phyloP scores from a whole-genome alignment of 176 grass and related monocot species.

The Areca catechu region DNA sequence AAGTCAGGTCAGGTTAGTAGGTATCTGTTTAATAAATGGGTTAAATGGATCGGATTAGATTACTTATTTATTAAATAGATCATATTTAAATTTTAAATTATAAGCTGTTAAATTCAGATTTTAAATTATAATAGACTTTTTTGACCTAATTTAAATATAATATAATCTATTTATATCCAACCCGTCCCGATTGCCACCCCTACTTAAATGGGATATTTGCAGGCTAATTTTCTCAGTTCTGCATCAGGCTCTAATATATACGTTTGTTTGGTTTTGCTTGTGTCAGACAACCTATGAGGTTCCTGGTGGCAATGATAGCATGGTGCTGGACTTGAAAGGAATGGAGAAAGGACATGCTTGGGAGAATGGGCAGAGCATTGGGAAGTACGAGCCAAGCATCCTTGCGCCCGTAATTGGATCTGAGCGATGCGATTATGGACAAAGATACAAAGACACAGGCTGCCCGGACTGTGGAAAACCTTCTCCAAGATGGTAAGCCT shows the following conservation, averaged over 20 bases:
- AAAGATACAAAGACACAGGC: not conserved
- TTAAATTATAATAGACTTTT: too few relatives aligned
- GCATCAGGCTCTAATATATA: not conserved
- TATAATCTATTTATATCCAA: too few relatives aligned
- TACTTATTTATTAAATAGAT: too few relatives aligned
- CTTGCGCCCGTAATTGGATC: not conserved
- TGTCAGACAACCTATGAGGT: not conserved
- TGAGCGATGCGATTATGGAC: not conserved
- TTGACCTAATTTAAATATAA: too few relatives aligned
- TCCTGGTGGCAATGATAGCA: not conserved
- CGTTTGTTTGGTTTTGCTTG: not conserved
- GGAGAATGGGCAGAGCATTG: constrained; percentile 7
- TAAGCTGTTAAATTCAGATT: too few relatives aligned
- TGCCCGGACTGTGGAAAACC: constrained; percentile 2
- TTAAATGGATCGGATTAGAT: too few relatives aligned
- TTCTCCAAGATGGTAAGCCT: constrained; percentile 3
- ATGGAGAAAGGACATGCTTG: constrained; percentile 5
- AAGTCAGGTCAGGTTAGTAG: too few relatives aligned
- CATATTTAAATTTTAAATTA: too few relatives aligned
- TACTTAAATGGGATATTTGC: too few relatives aligned
- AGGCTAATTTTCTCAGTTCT: too few relatives aligned
- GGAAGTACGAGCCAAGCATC: constrained; percentile 3
- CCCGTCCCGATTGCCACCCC: too few relatives aligned
- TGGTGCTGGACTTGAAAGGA: constrained; percentile 7
- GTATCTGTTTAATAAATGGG: too few relatives aligned